A percentile compares a stretch with the other conserved stretches of the same genome.
These are phyloP conservation scores for Emmonsia crescens DNA, from an alignment of 2,329 filamentous ascomycete species.

Conservation along the genomic window DNA sequence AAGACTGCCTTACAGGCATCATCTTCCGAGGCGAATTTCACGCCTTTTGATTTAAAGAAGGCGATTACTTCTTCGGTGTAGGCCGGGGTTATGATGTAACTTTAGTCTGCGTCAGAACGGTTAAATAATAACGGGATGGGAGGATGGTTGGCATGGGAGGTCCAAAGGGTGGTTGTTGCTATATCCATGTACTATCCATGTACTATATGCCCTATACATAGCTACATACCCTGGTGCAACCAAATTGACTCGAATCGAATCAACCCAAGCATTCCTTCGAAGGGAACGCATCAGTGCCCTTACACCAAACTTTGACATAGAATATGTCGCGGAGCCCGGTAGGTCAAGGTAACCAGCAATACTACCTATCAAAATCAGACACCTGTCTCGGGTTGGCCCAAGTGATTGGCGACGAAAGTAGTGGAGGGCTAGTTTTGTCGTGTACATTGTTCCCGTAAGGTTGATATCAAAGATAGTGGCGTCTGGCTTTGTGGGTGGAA, in stretches of 20 bases:
- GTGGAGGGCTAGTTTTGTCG: constrained; percentile 35
- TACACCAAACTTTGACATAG: constrained; percentile 27
- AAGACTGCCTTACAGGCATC: constrained; percentile 26
- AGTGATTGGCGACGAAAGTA: constrained; percentile 26
- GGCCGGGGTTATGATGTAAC: constrained; percentile 5
- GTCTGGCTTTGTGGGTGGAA: constrained; percentile 17
- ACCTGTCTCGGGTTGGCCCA: constrained; percentile 19
- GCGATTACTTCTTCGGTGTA: constrained; percentile 20
- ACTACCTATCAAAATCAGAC: constrained; percentile 25
- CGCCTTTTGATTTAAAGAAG: constrained; percentile 31
- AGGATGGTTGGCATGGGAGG: constrained; percentile 5
- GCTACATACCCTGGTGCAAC: constrained; percentile 30
- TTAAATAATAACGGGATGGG: constrained; percentile 18
- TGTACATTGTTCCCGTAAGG: constrained; percentile 35
- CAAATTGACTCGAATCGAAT: constrained; percentile 25
- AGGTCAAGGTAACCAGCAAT: constrained; percentile 26
- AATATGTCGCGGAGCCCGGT: constrained; percentile 25
- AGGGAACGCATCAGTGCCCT: constrained; percentile 30
- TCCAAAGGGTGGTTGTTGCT: constrained; percentile 13
- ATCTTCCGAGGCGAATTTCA: constrained; percentile 22
- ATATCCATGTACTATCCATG: background rate
- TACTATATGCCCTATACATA: constrained; percentile 14
- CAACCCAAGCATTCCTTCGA: constrained; percentile 21
- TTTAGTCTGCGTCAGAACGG: constrained; percentile 3
- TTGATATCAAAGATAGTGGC: constrained; percentile 32